phyloP scores from a whole-genome alignment of 345 rosid genomes.

The Salix viminalis region DNA sequence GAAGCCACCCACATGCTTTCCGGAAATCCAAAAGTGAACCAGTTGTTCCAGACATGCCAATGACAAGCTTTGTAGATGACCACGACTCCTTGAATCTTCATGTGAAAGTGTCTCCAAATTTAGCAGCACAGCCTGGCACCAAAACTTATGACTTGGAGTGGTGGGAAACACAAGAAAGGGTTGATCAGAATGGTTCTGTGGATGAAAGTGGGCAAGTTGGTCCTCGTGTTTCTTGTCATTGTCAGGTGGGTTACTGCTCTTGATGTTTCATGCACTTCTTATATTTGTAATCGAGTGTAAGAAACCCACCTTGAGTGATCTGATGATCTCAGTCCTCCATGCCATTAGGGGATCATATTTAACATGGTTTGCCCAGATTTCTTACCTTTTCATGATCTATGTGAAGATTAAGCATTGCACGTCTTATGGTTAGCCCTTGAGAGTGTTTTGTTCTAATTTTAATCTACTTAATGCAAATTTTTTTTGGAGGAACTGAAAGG shows the following conservation, averaged over 20 bases:
- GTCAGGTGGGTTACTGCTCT: slow-evolving; percentile 67
- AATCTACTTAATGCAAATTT: not conserved
- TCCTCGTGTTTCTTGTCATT: slow-evolving; percentile 79
- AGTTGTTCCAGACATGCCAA: slow-evolving; percentile 54
- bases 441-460: not conserved
- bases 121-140: slow-evolving; percentile 29
- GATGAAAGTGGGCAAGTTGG: slow-evolving; percentile 85
- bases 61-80: slow-evolving; percentile 91
- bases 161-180: slow-evolving; percentile 91
- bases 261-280: not conserved
- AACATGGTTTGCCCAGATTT: not conserved
- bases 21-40: slow-evolving; percentile 57
- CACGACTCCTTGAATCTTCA: slow-evolving; percentile 33
- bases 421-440: not conserved
- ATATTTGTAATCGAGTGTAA: not conserved
- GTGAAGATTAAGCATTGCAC: not conserved
- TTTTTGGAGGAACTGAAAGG: not conserved
- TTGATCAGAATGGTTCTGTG: slow-evolving; percentile 50
- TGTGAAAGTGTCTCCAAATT: slow-evolving; percentile 25
- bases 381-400: not conserved
- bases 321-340: not conserved
- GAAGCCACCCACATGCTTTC: slow-evolving; percentile 50
- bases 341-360: not conserved
- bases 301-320: not conserved
- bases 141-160: slow-evolving; percentile 57